Percentiles rank a stretch among this genome's conserved stretches.
Conservation (phyloP, 331 rosid genomes). For the Saraca asoca region DNA sequence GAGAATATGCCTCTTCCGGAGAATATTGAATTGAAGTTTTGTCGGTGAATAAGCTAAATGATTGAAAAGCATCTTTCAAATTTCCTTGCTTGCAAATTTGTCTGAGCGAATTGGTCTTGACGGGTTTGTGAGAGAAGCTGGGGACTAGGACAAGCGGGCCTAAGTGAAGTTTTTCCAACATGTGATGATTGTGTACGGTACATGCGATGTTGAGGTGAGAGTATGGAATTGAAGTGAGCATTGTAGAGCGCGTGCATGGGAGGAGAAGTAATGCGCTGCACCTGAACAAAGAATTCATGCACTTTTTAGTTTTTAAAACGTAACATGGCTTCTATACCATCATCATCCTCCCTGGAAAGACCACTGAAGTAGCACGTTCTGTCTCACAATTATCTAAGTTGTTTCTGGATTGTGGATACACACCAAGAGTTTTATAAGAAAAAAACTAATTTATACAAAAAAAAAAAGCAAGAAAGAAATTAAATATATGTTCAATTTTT, state of each 20-base stretch:
- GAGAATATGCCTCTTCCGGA: slow-evolving; percentile 55
- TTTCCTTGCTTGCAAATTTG: slow-evolving; percentile 36
- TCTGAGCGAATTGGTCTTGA: slow-evolving; percentile 30
- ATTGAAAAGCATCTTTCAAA: slow-evolving; percentile 49
- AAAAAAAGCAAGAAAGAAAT: too few relatives aligned
- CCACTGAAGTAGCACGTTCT: too few relatives aligned
- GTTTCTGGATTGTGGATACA: too few relatives aligned
- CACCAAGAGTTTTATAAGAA: too few relatives aligned
- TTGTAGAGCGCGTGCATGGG: slow-evolving; percentile 34
- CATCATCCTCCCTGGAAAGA: too few relatives aligned
- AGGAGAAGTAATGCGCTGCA: not conserved
- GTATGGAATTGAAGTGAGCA: slow-evolving; percentile 40
- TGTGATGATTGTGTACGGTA: slow-evolving; percentile 7
- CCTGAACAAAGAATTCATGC: slow-evolving; percentile 29
- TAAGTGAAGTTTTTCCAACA: slow-evolving; percentile 22
- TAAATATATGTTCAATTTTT: too few relatives aligned
- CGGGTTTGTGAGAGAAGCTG: slow-evolving; percentile 36
- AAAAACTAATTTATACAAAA: too few relatives aligned
- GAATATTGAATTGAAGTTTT: slow-evolving; percentile 25
- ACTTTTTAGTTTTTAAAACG: not conserved
- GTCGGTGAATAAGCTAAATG: slow-evolving; percentile 34
- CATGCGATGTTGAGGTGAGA: slow-evolving; percentile 22
- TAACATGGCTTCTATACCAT: too few relatives aligned
- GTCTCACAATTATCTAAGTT: too few relatives aligned
- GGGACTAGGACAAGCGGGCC: slow-evolving; percentile 27